Evolutionary conservation across 192 early-diverging fungal genomes (phyloP).

Genomic region (Backusella tarrabulga): DNA sequence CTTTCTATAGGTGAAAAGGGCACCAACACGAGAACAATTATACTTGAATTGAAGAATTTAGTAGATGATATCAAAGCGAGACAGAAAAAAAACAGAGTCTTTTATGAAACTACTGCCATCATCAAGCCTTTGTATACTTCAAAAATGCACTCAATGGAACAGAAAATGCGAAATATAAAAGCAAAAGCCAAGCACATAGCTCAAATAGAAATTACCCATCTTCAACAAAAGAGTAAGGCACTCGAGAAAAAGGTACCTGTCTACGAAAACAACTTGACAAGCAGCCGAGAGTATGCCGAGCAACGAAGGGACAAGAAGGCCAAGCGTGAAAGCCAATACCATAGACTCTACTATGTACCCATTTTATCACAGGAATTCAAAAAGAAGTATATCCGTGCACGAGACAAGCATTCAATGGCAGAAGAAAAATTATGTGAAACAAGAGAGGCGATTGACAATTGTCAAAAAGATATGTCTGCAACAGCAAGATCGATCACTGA

Average conservation of each 20-base stretch:
- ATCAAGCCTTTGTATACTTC: not conserved
- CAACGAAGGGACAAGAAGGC: slow-evolving; percentile 22
- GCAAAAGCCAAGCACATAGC: not conserved
- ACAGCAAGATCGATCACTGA: not conserved
- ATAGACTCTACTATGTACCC: slow-evolving; percentile 22
- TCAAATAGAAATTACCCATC: not conserved
- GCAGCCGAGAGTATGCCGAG: slow-evolving; percentile 14
- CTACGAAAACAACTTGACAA: not conserved
- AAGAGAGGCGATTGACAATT: not conserved
- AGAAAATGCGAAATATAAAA: slow-evolving; percentile 2
- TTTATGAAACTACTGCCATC: not conserved
- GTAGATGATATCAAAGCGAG: not conserved
- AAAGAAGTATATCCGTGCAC: slow-evolving; percentile 27
- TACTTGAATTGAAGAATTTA: slow-evolving; percentile 3
- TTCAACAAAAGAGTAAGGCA: not conserved
- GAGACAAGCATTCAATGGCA: slow-evolving; percentile 22
- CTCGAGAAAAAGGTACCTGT: not conserved
- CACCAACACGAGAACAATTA: not conserved
- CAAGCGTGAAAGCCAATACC: slow-evolving; percentile 25
- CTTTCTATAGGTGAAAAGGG: not conserved
- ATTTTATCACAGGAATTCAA: slow-evolving; percentile 18
- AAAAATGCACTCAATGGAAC: not conserved
- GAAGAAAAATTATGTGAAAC: slow-evolving; percentile 23
- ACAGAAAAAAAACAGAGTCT: slow-evolving; percentile 9
- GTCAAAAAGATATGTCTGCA: slow-evolving; percentile 4